These are phyloP conservation scores for Neoboletus magnificus DNA, from an alignment of 768 basidiomycete species.

Conservation along the genomic window DNA sequence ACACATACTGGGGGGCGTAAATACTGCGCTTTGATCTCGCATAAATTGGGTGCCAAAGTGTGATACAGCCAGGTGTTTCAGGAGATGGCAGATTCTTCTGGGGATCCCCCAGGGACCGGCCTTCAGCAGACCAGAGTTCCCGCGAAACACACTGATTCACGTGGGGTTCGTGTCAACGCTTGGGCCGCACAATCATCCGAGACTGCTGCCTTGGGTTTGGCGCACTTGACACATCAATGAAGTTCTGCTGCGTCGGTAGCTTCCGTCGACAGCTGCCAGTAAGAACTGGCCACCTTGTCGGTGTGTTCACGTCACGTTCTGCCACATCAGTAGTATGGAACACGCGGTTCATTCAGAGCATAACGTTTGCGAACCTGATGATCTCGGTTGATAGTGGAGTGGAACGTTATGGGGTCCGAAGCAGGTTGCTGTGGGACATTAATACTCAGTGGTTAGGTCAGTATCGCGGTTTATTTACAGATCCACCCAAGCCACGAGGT, in stretches of 20 bases:
- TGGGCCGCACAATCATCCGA: constrained; percentile 5
- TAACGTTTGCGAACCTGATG: constrained; percentile 9
- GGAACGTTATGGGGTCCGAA: constrained; percentile 28
- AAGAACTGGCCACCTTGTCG: background rate
- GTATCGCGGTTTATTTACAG: constrained; percentile 3
- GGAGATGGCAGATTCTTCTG: background rate
- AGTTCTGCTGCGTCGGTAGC: constrained; percentile 1
- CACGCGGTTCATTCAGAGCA: constrained; percentile 1
- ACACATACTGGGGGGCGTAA: background rate
- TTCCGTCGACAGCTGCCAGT: background rate
- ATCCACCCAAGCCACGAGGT: constrained; percentile 2
- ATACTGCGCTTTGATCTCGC: background rate
- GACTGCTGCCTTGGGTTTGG: background rate
- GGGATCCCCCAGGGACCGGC: background rate
- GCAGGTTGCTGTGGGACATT: constrained; percentile 11
- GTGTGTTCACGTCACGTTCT: background rate
- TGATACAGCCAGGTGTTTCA: background rate
- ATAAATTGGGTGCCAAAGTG: background rate
- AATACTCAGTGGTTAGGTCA: background rate
- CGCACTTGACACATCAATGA: constrained; percentile 1
- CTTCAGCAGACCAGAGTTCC: constrained; percentile 3
- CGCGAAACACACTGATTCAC: constrained; percentile 13
- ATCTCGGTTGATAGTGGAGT: constrained; percentile 17
- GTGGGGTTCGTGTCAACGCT: background rate
- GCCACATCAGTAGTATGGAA: constrained; percentile 8